Conservation (phyloP, 2,329 filamentous ascomycete genomes). For the Epichloe bromicola region DNA sequence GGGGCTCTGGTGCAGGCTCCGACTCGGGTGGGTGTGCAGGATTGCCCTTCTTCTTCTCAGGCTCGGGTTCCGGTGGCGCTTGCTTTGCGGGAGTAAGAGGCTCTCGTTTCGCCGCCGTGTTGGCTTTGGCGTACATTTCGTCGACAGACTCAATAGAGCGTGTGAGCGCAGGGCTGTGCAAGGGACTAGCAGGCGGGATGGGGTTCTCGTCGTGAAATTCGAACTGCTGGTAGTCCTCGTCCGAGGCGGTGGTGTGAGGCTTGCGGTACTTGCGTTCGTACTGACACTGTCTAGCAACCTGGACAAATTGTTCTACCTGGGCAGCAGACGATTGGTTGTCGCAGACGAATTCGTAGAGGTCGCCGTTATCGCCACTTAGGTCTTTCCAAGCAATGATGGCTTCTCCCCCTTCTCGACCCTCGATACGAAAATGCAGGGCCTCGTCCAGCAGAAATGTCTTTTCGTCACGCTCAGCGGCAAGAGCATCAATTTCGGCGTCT, state of each 20-base stretch:
- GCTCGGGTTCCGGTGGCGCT: conserved; percentile 11
- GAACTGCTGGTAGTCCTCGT: conserved; percentile 70
- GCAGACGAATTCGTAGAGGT: conserved; percentile 97
- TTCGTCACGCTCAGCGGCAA: conserved; percentile 78
- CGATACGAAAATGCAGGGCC: conserved; percentile 72
- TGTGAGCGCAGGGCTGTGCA: conserved; percentile 43
- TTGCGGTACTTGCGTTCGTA: conserved; percentile 93
- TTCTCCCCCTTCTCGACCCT: conserved; percentile 66
- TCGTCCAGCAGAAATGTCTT: conserved; percentile 96
- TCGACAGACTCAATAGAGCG: conserved; percentile 44
- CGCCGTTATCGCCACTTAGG: conserved; percentile 80
- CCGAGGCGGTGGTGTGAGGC: conserved; percentile 65
- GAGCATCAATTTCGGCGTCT: conserved; percentile 62
- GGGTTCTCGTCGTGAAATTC: conserved; percentile 56
- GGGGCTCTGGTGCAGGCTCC: conserved; percentile 43
- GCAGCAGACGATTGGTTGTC: conserved; percentile 57
- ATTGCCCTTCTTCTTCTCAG: background rate
- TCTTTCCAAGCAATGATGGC: conserved; percentile 91
- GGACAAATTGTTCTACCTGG: conserved; percentile 68
- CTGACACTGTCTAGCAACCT: conserved; percentile 80
- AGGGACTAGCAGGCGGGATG: conserved; percentile 50
- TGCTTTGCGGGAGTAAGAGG: conserved; percentile 16
- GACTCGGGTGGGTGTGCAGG: background rate
- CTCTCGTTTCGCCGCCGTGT: conserved; percentile 33
- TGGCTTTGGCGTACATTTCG: conserved; percentile 41